Base-by-base conservation (phyloP, 306 rosid species). In the Trifolium pratense region DNA sequence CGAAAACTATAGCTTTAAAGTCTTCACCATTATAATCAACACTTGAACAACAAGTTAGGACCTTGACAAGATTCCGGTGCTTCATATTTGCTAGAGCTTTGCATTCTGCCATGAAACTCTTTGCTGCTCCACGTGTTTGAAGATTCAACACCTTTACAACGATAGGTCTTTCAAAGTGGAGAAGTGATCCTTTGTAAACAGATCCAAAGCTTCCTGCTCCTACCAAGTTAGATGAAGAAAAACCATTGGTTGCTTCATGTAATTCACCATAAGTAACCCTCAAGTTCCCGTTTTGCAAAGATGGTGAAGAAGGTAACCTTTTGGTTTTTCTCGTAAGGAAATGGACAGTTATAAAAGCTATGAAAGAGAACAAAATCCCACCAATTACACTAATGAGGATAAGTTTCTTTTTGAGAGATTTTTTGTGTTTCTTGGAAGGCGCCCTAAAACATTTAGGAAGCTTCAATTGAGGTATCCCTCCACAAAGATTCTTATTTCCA, bases 61-160 rank as follows among this genome's bases (percentile, higher is more conserved):
- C 58, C 5, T 68, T 81, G 0, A 79, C 55, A 68, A 85, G 86
- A 59, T 81, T 85, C 0, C 55, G 51, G 1, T 85, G 88, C 3
- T 74, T 46, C n/a, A 79, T 36, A 46, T 36, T 72, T 20, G 64
- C 53, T 2, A 85, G n/a, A 16, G 75, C 65, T 34, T 68, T 68
- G 65, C 86, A 81, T 40, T 85, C 84, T 13, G 66, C 46, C 15
- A 25, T 23, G 18, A 85, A 85, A 66, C 83, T 77, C 76, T 74
- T 82, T 1, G 68, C 11, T 16, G 86, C 89, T 20, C 84, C 82
- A 5, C 6, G 42, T 1, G 46, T 57, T 70, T 57, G 78, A 32
- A 85, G 82, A 16, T 85, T 73, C n/a, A 79, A 17, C 14, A 76
- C 86, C 66, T 82, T 85, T 2, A 82, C 58, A 9, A 55, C 82